Conservation (phyloP, 352 stramenopile species). For the Pythium monospermum region DNA sequence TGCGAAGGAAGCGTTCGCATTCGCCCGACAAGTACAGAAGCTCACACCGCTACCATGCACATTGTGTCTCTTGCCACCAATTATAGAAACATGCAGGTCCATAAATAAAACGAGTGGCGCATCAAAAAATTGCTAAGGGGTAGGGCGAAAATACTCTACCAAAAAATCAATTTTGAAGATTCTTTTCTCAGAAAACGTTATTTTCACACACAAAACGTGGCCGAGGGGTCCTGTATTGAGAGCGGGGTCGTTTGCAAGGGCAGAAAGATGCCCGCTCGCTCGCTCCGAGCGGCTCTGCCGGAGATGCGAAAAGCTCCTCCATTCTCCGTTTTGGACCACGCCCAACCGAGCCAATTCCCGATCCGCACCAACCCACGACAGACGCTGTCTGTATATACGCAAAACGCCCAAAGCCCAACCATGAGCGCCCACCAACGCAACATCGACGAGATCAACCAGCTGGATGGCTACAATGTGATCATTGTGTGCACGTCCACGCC, state of each 20-base stretch:
- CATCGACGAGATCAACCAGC: conserved; percentile 82
- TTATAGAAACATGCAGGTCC: conserved; percentile 1
- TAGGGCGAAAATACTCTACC: conserved; percentile 13
- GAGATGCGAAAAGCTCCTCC: conserved; percentile 1
- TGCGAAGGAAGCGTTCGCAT: no score
- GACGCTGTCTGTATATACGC: no score
- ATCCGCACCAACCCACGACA: no score
- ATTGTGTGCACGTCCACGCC: conserved; percentile 97
- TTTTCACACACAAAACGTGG: no score
- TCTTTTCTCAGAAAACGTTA: background rate
- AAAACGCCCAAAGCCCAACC: background rate
- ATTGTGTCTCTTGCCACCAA: no score
- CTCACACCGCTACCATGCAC: no score
- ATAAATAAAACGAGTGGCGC: conserved; percentile 16
- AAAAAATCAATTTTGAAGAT: background rate
- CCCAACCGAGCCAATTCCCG: no score
- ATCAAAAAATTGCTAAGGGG: background rate
- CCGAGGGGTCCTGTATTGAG: conserved; percentile 7
- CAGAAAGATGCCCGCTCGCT: no score
- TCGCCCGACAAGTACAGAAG: no score
- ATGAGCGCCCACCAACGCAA: conserved; percentile 69
- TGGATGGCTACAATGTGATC: conserved; percentile 94
- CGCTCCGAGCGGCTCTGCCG: no score
- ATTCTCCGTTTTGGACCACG: conserved; percentile 22
- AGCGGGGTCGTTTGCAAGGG: background rate